Percentiles rank a stretch among this genome's conserved stretches.
These are phyloP conservation scores for Telopea speciosissima DNA, from an alignment of 177 flowering plant genomes.

Conservation along the genomic window DNA sequence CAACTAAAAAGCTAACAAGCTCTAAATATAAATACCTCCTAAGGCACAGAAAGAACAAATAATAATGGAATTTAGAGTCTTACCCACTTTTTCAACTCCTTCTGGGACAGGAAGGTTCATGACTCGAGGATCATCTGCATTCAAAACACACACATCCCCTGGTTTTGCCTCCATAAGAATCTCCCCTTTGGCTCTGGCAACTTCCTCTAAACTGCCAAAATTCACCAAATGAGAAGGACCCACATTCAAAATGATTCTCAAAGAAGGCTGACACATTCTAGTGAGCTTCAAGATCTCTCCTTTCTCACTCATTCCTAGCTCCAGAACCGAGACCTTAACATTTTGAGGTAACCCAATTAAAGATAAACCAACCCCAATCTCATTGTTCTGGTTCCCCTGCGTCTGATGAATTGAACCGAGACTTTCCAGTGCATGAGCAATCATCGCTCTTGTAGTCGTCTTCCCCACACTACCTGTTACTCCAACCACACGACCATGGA, in stretches of 20 bases:
- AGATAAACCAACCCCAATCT: slow-evolving; percentile 29
- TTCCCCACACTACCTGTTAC: slow-evolving; percentile 33
- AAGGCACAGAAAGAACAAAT: neutral
- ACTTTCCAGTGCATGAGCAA: slow-evolving; percentile 27
- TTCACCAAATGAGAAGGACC: slow-evolving; percentile 29
- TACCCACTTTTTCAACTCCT: slow-evolving; percentile 28
- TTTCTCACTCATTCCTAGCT: slow-evolving; percentile 30
- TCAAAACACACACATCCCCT: slow-evolving; percentile 29
- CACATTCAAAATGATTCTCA: slow-evolving; percentile 35
- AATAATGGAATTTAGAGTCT: neutral
- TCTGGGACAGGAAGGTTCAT: slow-evolving; percentile 25
- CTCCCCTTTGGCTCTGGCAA: slow-evolving; percentile 32
- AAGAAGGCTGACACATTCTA: slow-evolving; percentile 21
- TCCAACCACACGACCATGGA: slow-evolving; percentile 20
- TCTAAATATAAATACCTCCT: no score
- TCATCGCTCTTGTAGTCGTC: slow-evolving; percentile 33
- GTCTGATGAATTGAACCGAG: slow-evolving; percentile 27
- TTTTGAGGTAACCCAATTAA: slow-evolving; percentile 24
- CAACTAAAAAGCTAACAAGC: neutral
- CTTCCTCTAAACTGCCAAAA: slow-evolving; percentile 25
- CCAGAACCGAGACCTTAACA: slow-evolving; percentile 20
- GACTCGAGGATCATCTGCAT: slow-evolving; percentile 37
- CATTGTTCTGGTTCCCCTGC: slow-evolving; percentile 25
- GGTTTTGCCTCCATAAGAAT: slow-evolving; percentile 24
- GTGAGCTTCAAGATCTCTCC: slow-evolving; percentile 39